Evolutionary conservation across 805 yeast species (phyloP).

Genomic region (Saccharomycopsis selenospora): DNA sequence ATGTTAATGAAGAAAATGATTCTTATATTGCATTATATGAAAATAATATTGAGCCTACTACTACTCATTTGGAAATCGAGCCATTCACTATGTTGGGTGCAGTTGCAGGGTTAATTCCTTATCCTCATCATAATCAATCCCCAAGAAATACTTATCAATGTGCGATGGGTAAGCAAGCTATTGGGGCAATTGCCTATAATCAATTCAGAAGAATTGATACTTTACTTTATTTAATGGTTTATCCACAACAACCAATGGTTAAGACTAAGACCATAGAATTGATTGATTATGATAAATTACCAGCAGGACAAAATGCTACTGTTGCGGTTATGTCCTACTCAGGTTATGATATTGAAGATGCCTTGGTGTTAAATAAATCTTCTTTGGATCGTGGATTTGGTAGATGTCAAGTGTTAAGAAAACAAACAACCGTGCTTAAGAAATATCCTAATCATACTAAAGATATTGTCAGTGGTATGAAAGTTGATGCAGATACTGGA

Average conservation of each 20-base stretch:
- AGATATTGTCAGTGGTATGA: slow-evolving; percentile 87
- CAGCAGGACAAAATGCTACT: slow-evolving; percentile 98
- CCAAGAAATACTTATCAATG: slow-evolving; percentile 91
- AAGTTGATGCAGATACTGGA: slow-evolving; percentile 66
- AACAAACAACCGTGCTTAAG: slow-evolving; percentile 82
- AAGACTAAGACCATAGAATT: slow-evolving; percentile 94
- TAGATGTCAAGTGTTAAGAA: slow-evolving; percentile 90
- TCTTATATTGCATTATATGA: slow-evolving; percentile 89
- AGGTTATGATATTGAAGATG: slow-evolving; percentile 99
- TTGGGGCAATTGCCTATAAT: slow-evolving; percentile 97
- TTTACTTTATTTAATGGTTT: slow-evolving; percentile 88
- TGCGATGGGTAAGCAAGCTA: slow-evolving; percentile 99
- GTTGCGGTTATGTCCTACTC: slow-evolving; percentile 99
- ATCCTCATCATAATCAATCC: slow-evolving; percentile 88
- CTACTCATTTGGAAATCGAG: slow-evolving; percentile 92
- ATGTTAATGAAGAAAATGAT: slow-evolving; percentile 96
- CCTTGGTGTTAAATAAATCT: slow-evolving; percentile 86
- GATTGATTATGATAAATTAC: slow-evolving; percentile 90
- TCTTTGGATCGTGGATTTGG: slow-evolving; percentile 96
- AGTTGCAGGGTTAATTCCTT: slow-evolving; percentile 86
- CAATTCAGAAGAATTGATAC: slow-evolving; percentile 96
- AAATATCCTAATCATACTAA: slow-evolving; percentile 90
- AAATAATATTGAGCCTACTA: slow-evolving; percentile 39
- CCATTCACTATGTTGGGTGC: slow-evolving; percentile 91
- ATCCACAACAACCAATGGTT: slow-evolving; percentile 99